Evolutionary conservation across 192 early-diverging fungal species (phyloP).

Genomic region (Backusella tuberculispora): DNA sequence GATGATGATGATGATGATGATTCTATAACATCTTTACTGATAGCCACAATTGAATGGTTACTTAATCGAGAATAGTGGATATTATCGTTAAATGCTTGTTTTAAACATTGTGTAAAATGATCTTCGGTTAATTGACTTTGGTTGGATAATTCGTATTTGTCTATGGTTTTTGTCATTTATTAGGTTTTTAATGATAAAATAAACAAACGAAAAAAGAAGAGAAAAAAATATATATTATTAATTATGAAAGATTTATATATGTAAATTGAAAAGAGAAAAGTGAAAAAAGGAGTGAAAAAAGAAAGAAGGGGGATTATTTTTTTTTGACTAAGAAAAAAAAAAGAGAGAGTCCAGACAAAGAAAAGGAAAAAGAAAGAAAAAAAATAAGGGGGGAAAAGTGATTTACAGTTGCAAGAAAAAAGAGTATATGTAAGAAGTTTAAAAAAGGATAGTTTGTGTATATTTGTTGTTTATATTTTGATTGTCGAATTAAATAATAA

Average conservation of each 20-base stretch:
- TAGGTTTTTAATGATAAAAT: conserved; percentile 4
- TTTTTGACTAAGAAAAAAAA: not conserved
- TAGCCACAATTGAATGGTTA: conserved; percentile 60
- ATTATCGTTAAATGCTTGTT: conserved; percentile 55
- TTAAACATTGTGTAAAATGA: conserved; percentile 47
- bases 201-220: conserved; percentile 7
- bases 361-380: conserved; percentile 18
- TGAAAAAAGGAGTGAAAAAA: conserved; percentile 16
- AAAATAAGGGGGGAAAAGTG: not conserved
- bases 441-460: too few species aligned
- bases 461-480: too few species aligned
- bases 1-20: too few species aligned
- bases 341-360: conserved; percentile 14
- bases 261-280: conserved; percentile 13
- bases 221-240: conserved; percentile 6
- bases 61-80: conserved; percentile 59
- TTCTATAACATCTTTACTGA: conserved; percentile 59
- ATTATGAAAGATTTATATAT: conserved; percentile 11
- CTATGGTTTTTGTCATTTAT: not conserved
- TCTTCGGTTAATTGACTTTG: conserved; percentile 35
- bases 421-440: too few species aligned
- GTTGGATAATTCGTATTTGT: conserved; percentile 32
- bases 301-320: conserved; percentile 5
- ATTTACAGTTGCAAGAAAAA: not conserved
- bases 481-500: not conserved